Evolutionary conservation across 768 basidiomycete species (phyloP), one percentile per base, ranked within the genome.

Genomic region (Termitomyces sp.): DNA sequence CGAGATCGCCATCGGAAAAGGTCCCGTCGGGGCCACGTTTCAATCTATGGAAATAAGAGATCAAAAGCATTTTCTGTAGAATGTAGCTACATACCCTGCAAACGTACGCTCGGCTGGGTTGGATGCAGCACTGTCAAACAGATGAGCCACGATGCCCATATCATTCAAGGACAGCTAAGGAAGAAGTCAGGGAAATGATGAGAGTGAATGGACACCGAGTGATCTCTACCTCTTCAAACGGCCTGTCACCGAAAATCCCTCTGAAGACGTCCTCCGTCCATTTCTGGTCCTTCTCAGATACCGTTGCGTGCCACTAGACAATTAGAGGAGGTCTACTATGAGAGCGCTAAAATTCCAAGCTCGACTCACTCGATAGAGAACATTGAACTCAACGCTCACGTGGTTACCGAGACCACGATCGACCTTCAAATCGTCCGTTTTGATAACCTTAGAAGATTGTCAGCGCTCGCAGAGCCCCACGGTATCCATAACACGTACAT

Each of bases 381-480:
- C 57, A 53, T 78, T 89, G 75, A 90, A 90, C 67, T 91, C 90
- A 33, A 88, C 76, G 28, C 87, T 89, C 58, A 79, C 79, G 58
- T 82, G 82, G 64, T 90, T 90, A 16, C 90, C 90, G 53, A 78
- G 73, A 9, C 88, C 90, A 9, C 85, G 79, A 1, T 66, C 66
- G 3, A 79, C 73, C 44, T 70, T 64, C 2, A 68, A 59, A 12
- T 79, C 71, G 40, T 71, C 72, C 4, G 59, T 67, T 16, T 75
- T 67, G 50, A 84, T 82, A 18, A 76, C 56, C 69, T 78, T 28
- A 55, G 54, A 8, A 18, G 2, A 18, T 45, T 6, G 22, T 60
- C n/a, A 61, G 38, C 3, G 24, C 3, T 13, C 24, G 40, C 16
- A 9, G 11, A 20, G 44, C n/a, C n/a, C n/a, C 13, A n/a, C n/a